A percentile compares a stretch with the other conserved stretches of the same genome.
Conservation (phyloP, 257 asterid genomes). For the Petrea volubilis region DNA sequence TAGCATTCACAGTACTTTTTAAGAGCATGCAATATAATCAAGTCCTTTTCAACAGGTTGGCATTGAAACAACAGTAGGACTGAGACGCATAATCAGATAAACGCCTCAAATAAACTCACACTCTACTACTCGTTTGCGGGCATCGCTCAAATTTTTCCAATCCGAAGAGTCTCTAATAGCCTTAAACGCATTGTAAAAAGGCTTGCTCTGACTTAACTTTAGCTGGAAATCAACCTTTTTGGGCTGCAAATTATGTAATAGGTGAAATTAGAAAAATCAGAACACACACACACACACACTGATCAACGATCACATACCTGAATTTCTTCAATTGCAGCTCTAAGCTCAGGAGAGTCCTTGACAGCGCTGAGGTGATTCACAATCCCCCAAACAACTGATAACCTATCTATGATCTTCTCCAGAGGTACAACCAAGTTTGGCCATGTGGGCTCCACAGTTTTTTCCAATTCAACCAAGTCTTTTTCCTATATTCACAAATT, state of each 20-base stretch:
- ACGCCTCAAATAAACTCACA: conserved; percentile 34
- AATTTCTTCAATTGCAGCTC: conserved; percentile 67
- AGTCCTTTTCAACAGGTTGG: neutral
- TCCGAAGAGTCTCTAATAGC: conserved; percentile 56
- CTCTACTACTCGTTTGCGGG: conserved; percentile 74
- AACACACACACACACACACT: neutral
- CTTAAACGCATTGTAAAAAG: conserved; percentile 62
- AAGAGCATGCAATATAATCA: no score
- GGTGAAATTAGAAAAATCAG: neutral
- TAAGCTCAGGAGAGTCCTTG: conserved; percentile 63
- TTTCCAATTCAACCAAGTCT: conserved; percentile 66
- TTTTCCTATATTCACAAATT: conserved; percentile 39
- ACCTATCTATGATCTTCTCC: conserved; percentile 67
- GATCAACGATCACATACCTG: conserved; percentile 48
- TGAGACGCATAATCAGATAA: neutral
- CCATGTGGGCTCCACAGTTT: conserved; percentile 70
- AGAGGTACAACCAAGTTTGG: conserved; percentile 69
- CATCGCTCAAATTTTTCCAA: conserved; percentile 60
- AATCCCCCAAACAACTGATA: conserved; percentile 76
- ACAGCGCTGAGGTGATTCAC: conserved; percentile 75
- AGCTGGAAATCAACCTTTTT: conserved; percentile 65
- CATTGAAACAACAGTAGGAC: neutral
- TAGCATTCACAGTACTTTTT: neutral
- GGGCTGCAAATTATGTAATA: conserved; percentile 48
- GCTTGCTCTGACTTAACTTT: conserved; percentile 74